phyloP scores from a whole-genome alignment of 1,284 basidiomycete species.

The Athelia sp. region DNA sequence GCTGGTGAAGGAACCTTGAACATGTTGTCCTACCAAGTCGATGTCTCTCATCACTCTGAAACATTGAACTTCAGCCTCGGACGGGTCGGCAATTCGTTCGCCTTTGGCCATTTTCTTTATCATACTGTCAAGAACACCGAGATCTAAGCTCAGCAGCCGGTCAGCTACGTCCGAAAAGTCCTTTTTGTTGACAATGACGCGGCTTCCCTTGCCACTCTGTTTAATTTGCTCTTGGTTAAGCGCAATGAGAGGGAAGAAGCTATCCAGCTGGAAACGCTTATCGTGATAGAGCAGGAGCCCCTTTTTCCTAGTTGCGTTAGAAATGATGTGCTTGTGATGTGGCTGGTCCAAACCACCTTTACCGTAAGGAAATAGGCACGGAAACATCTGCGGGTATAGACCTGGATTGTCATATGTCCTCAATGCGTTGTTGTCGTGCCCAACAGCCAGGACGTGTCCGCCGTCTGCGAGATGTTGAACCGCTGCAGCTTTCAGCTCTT shows the following conservation, averaged over 20 bases:
- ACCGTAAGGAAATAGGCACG: constrained; percentile 34
- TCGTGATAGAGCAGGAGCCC: constrained; percentile 31
- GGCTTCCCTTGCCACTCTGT: constrained; percentile 15
- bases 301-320: constrained; percentile 15
- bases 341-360: constrained; percentile 22
- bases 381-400: constrained; percentile 28
- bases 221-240: constrained; percentile 37
- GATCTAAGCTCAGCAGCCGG: constrained; percentile 20
- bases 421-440: constrained; percentile 15
- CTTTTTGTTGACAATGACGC: constrained; percentile 19
- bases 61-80: constrained; percentile 25
- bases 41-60: constrained; percentile 28
- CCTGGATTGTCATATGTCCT: constrained; percentile 24
- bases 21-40: constrained; percentile 25
- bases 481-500: background rate
- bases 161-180: constrained; percentile 22
- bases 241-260: constrained; percentile 29
- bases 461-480: constrained; percentile 15
- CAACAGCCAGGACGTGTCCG: constrained; percentile 15
- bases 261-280: constrained; percentile 31
- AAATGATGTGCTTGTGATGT: constrained; percentile 6
- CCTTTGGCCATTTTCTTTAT: constrained; percentile 15
- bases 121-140: constrained; percentile 16
- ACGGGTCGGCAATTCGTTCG: constrained; percentile 18
- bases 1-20: constrained; percentile 25